Conservation (phyloP, 1,284 basidiomycete genomes). For the Heterobasidion irregulare region DNA sequence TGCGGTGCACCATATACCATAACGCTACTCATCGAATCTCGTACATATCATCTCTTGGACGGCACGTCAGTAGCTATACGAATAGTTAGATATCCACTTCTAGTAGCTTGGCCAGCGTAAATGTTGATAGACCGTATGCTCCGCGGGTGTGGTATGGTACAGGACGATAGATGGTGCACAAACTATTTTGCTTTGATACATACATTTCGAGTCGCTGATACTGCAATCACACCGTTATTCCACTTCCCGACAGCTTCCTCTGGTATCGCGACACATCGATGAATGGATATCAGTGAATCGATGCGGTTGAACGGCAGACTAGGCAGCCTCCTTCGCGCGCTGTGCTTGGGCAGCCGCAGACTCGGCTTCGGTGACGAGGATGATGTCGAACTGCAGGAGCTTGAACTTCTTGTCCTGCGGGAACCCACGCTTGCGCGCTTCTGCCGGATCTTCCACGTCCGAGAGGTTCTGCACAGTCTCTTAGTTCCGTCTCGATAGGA, state of each 20-base stretch:
- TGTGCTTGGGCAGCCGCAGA: constrained; percentile 24
- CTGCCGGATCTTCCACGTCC: constrained; percentile 40
- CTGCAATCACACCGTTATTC: not conserved
- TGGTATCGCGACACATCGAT: no score
- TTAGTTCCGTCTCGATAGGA: constrained; percentile 12
- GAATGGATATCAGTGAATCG: no score
- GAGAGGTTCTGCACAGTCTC: constrained; percentile 31
- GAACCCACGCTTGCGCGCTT: constrained; percentile 56
- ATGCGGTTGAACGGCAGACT: not conserved
- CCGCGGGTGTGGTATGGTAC: not conserved
- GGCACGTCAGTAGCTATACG: not conserved
- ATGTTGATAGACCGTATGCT: no score
- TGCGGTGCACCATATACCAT: no score
- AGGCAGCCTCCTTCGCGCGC: constrained; percentile 14
- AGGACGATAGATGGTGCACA: not conserved
- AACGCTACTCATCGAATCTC: no score
- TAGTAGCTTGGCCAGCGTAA: no score
- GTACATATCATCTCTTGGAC: no score
- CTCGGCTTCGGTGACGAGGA: constrained; percentile 50
- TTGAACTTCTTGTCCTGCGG: constrained; percentile 50
- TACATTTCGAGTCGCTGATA: not conserved
- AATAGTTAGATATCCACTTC: not conserved
- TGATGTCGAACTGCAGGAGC: constrained; percentile 51
- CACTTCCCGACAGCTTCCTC: no score
- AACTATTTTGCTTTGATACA: not conserved